These are phyloP conservation scores for Hypoxylon sp. DNA, from an alignment of 2,329 filamentous ascomycete genomes.

Conservation along the genomic window DNA sequence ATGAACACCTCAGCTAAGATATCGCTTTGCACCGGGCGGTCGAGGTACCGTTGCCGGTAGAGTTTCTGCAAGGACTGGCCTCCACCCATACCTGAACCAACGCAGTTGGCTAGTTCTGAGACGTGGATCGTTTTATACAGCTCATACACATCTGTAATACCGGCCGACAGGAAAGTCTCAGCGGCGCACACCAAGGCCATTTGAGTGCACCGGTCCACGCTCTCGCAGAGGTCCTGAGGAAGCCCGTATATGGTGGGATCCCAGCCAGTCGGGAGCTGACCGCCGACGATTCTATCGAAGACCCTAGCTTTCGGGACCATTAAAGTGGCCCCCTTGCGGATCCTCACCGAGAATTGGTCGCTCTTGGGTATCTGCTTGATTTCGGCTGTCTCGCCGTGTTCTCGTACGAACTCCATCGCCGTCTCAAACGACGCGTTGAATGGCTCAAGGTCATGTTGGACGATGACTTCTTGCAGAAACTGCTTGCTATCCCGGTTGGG, in stretches of 20 bases:
- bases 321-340: constrained; percentile 50
- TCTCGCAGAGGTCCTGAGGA: constrained; percentile 51
- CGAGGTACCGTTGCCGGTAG: constrained; percentile 49
- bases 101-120: constrained; percentile 51
- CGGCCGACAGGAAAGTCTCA: constrained; percentile 52
- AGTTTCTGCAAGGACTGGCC: constrained; percentile 45
- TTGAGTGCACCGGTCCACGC: constrained; percentile 52
- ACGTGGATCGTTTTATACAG: constrained; percentile 52
- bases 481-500: constrained; percentile 46
- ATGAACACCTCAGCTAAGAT: constrained; percentile 53
- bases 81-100: constrained; percentile 52
- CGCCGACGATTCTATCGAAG: constrained; percentile 49
- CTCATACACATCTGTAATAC: constrained; percentile 50
- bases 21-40: constrained; percentile 50
- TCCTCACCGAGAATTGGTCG: constrained; percentile 41
- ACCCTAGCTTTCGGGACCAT: constrained; percentile 50
- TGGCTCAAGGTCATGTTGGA: constrained; percentile 50
- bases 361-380: constrained; percentile 40
- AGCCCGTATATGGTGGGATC: constrained; percentile 52
- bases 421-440: constrained; percentile 50
- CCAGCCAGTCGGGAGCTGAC: constrained; percentile 53
- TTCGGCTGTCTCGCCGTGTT: constrained; percentile 51
- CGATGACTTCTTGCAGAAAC: constrained; percentile 51
- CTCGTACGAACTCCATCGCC: constrained; percentile 48
- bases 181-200: constrained; percentile 49